phyloP scores from a whole-genome alignment of 2,329 filamentous ascomycete genomes.

The Xylariaceae sp. region DNA sequence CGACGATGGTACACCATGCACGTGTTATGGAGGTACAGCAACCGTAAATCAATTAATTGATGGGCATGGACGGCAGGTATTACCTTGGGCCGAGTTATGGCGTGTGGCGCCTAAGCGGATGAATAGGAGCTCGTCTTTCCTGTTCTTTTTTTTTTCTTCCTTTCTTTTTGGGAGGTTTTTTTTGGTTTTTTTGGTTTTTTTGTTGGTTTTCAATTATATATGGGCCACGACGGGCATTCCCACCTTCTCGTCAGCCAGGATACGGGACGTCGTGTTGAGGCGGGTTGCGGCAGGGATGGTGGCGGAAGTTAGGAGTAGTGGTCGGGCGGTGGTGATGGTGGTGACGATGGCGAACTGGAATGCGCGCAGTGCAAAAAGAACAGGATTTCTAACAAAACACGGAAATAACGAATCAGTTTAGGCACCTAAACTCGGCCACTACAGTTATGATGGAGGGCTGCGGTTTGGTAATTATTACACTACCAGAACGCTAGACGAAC shows the following conservation, averaged over 20 bases:
- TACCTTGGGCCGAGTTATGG: constrained; percentile 13
- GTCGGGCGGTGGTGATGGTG: not conserved
- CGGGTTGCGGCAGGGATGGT: constrained; percentile 6
- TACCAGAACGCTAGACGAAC: not conserved
- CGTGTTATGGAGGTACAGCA: constrained; percentile 22
- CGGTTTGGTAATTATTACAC: constrained; percentile 1
- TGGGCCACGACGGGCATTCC: constrained; percentile 7
- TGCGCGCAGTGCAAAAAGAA: not conserved
- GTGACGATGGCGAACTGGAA: constrained; percentile 1
- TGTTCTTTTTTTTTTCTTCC: not conserved
- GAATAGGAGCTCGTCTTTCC: constrained; percentile 4
- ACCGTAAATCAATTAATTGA: constrained; percentile 23
- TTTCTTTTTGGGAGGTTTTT: not conserved
- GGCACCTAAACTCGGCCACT: not conserved
- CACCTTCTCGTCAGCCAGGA: constrained; percentile 14
- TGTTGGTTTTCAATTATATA: constrained; percentile 11
- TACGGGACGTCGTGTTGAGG: constrained; percentile 11
- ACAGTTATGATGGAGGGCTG: not conserved
- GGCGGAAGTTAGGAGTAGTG: not conserved
- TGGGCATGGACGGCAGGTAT: constrained; percentile 8
- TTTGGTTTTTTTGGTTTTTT: no score
- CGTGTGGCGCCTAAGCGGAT: constrained; percentile 18
- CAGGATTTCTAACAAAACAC: not conserved
- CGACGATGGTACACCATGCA: constrained; percentile 23
- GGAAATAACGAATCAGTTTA: not conserved